Base-by-base conservation (phyloP, 2,329 filamentous ascomycete genomes). In the Aspergillus neotritici region DNA sequence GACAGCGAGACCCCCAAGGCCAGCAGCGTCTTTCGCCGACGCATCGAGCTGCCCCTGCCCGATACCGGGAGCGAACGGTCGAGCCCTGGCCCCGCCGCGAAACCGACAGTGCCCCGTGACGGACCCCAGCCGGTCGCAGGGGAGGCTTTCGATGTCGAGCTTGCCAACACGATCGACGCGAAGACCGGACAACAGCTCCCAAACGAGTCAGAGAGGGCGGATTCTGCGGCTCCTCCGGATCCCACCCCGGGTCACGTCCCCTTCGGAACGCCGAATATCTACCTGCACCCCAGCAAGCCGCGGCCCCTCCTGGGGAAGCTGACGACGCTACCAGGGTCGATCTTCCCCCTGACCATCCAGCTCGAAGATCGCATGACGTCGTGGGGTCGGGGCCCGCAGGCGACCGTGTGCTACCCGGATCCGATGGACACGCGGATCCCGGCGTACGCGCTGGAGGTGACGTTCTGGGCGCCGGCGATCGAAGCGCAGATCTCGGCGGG, bases 391-490 rank as follows among this genome's bases (percentile, higher is more conserved):
- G 78, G 79, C 0, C 70, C 67, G 1, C 72, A 76, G 14, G 90
- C 88, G 55, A 91, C 84, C 0, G 67, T 82, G 25, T 71, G 82
- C 2, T 87, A 89, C 56, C 66, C 76, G 1, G 71, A 82, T 37
- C 69, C 65, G 25, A 68, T 70, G 16, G 87, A 96, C 52, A 76
- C 73, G 2, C 83, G 82, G 12, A 80, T 97, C 30, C 87, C 90
- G 1, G 91, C 91, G 60, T 83, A 83, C 50, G 88, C 87, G 1
- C 80, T 95, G 54, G 84, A 86, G 56, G 71, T 96, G 31, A 73
- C 87, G 29, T 79, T 93, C 25, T 88, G 84, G 76, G 82, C 79
- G 43, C 76, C 82, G 1, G 79, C 78, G 9, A 83, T 83, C 45
- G 83, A 87, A 44, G 73, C 77, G 6, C 71, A 71, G 37, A 74